Evolutionary conservation across 228 moss, liverwort and hornwort species (phyloP).

Genomic region (Sphagnum fallax): DNA sequence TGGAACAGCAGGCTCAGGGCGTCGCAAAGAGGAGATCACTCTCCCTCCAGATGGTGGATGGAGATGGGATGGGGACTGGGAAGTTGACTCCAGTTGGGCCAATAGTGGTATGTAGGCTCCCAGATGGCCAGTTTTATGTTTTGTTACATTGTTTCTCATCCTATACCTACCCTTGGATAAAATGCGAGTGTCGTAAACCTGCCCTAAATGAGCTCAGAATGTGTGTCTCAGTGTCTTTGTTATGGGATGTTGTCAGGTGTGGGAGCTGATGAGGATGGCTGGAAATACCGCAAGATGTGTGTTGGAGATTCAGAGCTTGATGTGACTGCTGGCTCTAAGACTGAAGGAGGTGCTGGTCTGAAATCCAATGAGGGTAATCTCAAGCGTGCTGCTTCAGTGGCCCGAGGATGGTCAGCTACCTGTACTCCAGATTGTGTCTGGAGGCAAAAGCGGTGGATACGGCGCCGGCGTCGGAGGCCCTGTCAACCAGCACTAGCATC

Average conservation of each 20-base stretch:
- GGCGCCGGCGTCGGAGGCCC: slow-evolving; percentile 52
- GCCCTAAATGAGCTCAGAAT: too few species aligned
- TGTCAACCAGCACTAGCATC: slow-evolving; percentile 36
- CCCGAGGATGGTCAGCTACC: slow-evolving; percentile 32
- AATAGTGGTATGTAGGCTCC: slow-evolving; percentile 25
- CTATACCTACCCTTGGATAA: too few species aligned
- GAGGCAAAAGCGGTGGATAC: slow-evolving; percentile 54
- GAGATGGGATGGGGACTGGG: slow-evolving; percentile 72
- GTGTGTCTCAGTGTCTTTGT: too few species aligned
- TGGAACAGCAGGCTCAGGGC: slow-evolving; percentile 40
- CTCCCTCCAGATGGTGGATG: slow-evolving; percentile 57
- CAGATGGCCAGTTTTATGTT: not conserved
- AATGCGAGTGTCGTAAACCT: too few species aligned
- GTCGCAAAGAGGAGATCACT: slow-evolving; percentile 55
- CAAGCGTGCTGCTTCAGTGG: slow-evolving; percentile 20
- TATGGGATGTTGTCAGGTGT: slow-evolving; percentile 14
- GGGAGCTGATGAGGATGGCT: slow-evolving; percentile 46
- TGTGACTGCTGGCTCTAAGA: slow-evolving; percentile 17
- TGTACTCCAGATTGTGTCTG: slow-evolving; percentile 37
- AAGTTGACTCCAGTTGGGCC: slow-evolving; percentile 38
- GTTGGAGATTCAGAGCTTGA: slow-evolving; percentile 27
- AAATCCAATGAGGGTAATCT: slow-evolving; percentile 1
- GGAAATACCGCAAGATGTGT: slow-evolving; percentile 44
- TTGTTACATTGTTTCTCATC: not conserved
- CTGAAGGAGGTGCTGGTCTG: slow-evolving; percentile 8